These are phyloP conservation scores for Teratosphaeria epicoccoides DNA, from an alignment of 2,329 filamentous ascomycete genomes.

Conservation along the genomic window DNA sequence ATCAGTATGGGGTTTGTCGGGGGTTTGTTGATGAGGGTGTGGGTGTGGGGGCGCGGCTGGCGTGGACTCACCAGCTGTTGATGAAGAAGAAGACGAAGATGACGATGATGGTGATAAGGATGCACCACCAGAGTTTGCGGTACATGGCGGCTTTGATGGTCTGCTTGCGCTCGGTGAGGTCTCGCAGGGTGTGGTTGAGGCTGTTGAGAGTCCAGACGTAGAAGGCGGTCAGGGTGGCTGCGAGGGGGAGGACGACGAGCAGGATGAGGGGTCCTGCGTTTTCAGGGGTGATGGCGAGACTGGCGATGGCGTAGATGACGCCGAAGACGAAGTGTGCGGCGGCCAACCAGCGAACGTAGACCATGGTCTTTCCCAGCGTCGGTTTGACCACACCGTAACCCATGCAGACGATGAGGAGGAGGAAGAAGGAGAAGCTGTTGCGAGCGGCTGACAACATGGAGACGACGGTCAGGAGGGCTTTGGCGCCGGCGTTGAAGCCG, in stretches of 20 bases:
- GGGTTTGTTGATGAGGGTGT: too few relatives aligned
- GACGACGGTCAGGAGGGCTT: constrained; percentile 81
- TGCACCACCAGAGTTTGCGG: constrained; percentile 97
- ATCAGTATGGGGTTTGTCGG: too few relatives aligned
- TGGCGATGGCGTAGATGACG: constrained; percentile 83
- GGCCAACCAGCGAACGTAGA: constrained; percentile 81
- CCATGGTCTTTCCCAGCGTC: constrained; percentile 84
- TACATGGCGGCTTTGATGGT: constrained; percentile 92
- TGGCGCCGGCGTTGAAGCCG: constrained; percentile 71
- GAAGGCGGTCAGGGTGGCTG: constrained; percentile 85
- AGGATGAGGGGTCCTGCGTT: constrained; percentile 81
- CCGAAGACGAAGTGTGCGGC: constrained; percentile 92
- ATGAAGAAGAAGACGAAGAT: constrained; percentile 99
- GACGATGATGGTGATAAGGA: constrained; percentile 80
- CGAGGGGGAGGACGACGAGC: constrained; percentile 83
- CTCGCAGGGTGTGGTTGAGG: constrained; percentile 87
- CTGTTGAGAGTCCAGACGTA: constrained; percentile 99
- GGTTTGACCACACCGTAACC: constrained; percentile 97
- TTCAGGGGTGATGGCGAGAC: constrained; percentile 79
- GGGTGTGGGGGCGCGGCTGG: not conserved
- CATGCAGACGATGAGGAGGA: constrained; percentile 97
- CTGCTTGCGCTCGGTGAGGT: constrained; percentile 89
- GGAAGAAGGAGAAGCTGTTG: constrained; percentile 97
- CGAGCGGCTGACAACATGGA: constrained; percentile 84
- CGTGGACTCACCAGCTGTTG: constrained; percentile 58